Base-by-base conservation (phyloP, 345 rosid species). In the Cardiospermum halicacabum region DNA sequence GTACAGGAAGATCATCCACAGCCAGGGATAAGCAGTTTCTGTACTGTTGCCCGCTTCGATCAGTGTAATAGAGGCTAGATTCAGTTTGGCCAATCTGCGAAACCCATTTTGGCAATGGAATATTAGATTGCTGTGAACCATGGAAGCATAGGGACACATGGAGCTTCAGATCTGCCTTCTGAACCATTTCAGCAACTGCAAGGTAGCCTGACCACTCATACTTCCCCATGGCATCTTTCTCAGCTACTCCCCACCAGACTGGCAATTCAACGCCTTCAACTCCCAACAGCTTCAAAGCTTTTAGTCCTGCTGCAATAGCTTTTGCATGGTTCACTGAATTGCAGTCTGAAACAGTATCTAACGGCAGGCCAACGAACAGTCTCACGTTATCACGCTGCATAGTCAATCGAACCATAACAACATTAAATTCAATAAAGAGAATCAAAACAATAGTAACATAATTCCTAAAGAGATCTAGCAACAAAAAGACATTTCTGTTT, bases 211-310 rank as follows among this genome's bases (percentile, higher is more conserved):
- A 86, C 97, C 97, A 93, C 2, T 90, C 72, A n/a, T 88, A 90
- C 67, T 75, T 79, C 1, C 92, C 97, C 72, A 75, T 75, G 40
- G 79, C 81, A 76, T 84, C 95, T 76, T 85, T 93, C 82, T 93
- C 98, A n/a, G 65, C 98, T 1, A 90, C 73, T 27, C 97, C 97
- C 98, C 98, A 93, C 84, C 94, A 93, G 16, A 90, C 72, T 0
- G 96, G 96, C 64, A 93, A 75, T 84, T 93, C 98, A 63, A 93
- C 84, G 21, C 98, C 98, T 62, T 90, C 83, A 2, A 93, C 86
- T 40, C 96, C 98, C 45, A 93, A 74, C 25, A 93, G 78, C 72
- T 88, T 93, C 72, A 93, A 72, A 54, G 98, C 98, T 79, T 70
- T 88, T 40, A 93, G 80, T 32, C 97, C 98, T 0, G 77, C 97